Evolutionary conservation across 768 basidiomycete genomes (phyloP).

Genomic region (Leccinum rimulosum): DNA sequence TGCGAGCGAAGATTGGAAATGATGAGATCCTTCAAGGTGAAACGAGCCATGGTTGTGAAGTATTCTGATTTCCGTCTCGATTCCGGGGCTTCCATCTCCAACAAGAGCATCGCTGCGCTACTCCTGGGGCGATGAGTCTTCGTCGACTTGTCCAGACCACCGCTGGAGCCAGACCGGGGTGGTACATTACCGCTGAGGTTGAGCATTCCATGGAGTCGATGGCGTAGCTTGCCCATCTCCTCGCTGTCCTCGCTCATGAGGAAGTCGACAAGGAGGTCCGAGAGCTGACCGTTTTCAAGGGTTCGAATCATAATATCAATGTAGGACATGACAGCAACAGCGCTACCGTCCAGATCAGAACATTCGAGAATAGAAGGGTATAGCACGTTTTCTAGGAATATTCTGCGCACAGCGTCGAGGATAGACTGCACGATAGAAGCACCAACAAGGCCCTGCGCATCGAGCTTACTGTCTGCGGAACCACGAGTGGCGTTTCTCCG

Average conservation of each 20-base stretch:
- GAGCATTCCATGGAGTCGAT: slow-evolving; percentile 41
- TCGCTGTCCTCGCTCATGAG: slow-evolving; percentile 84
- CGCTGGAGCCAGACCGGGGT: slow-evolving; percentile 31
- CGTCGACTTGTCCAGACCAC: slow-evolving; percentile 36
- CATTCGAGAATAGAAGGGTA: slow-evolving; percentile 94
- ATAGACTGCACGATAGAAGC: slow-evolving; percentile 82
- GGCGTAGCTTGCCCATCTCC: slow-evolving; percentile 49
- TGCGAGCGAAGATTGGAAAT: slow-evolving; percentile 73
- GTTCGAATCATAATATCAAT: slow-evolving; percentile 85
- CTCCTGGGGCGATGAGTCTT: slow-evolving; percentile 70
- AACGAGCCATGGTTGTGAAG: slow-evolving; percentile 83
- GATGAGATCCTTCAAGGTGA: slow-evolving; percentile 88
- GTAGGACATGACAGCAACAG: slow-evolving; percentile 94
- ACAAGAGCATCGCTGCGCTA: slow-evolving; percentile 86
- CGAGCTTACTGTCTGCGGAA: slow-evolving; percentile 35
- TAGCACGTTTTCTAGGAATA: slow-evolving; percentile 90
- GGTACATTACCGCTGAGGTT: slow-evolving; percentile 38
- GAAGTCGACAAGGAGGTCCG: slow-evolving; percentile 71
- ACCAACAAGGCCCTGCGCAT: slow-evolving; percentile 68
- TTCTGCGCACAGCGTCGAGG: slow-evolving; percentile 74
- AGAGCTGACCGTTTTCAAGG: slow-evolving; percentile 64
- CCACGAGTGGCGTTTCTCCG: slow-evolving; percentile 55
- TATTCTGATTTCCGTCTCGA: slow-evolving; percentile 73
- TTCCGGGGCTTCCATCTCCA: slow-evolving; percentile 80
- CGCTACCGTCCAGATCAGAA: slow-evolving; percentile 90